Base-by-base conservation (phyloP, 2,329 filamentous ascomycete species). In the Fusarium avenaceum region DNA sequence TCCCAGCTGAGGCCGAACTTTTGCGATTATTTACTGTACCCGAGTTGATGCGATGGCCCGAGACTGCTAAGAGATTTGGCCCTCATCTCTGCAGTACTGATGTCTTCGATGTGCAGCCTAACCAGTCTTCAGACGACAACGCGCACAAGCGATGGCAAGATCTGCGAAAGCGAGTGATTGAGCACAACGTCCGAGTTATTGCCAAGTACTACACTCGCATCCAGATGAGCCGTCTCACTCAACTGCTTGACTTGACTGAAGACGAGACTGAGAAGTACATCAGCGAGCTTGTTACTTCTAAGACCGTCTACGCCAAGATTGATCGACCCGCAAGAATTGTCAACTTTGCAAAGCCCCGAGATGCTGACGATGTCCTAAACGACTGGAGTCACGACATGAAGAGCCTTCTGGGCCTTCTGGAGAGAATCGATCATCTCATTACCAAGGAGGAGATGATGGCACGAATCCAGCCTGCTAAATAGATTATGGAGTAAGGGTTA, bases 371-470 rank as follows among this genome's bases (percentile, higher is more conserved):
- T 80, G 90, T 97, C 53, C 83, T 99, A 76, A 99, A 99, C 77
- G 96, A 99, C 82, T 99, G 96, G 96, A 97, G 94, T 79, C 91
- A 92, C 75, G 97, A 97, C 80, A 98, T 97, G 93, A 97, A 96
- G 90, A 94, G 90, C 76, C 81, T 97, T 74, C 82, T 97, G 70
- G 93, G 93, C 13, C 82, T 95, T 56, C 78, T 97, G 76, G 94
- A 97, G 85, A 87, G 94, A 67, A 96, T 99, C 65, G 96, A 99
- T 77, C 96, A 99, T 80, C 85, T 99, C 75, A 99, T 99, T 76
- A 99, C 96, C 56, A 98, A 98, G 86, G 96, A 99, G 82, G 96
- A 99, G 86, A 99, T 99, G 96, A 99, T 99, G 96, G 96, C 96
- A 40, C 88, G 94, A 62, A 98, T 99, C 75, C 91, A 96, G 80